Conservation (phyloP, 2,329 filamentous ascomycete species). For the Sporothrix mexicana region DNA sequence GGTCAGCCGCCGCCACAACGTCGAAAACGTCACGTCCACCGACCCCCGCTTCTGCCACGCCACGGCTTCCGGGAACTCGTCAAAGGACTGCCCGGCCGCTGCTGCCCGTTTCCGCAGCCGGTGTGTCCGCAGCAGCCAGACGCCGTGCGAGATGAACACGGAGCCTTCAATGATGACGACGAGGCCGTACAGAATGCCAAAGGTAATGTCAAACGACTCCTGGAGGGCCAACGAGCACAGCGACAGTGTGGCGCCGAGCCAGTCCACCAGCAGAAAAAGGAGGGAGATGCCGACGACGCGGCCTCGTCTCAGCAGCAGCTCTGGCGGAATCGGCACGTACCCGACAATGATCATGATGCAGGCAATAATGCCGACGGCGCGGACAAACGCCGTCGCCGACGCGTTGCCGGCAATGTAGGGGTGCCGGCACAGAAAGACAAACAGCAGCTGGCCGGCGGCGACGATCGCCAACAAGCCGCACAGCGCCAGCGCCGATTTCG, state of each 20-base stretch:
- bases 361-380: conserved; percentile 5
- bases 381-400: neutral
- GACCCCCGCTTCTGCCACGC: neutral
- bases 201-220: conserved; percentile 5
- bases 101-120: neutral
- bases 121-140: neutral
- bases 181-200: conserved; percentile 7
- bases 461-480: neutral
- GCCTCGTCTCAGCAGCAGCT: neutral
- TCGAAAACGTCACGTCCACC: neutral
- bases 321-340: neutral
- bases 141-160: neutral
- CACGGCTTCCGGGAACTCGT: neutral
- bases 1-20: neutral
- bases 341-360: conserved; percentile 19
- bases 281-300: neutral
- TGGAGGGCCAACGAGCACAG: neutral
- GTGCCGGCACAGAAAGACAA: conserved; percentile 8
- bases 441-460: conserved; percentile 4
- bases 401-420: conserved; percentile 1
- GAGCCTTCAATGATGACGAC: neutral
- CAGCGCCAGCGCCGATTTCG: neutral
- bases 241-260: neutral
- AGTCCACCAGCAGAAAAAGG: neutral
- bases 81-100: neutral